Percentiles rank a stretch among this genome's conserved stretches.
Evolutionary conservation across 2,329 filamentous ascomycete species (phyloP).

Genomic region (Colletotrichum falcatum): DNA sequence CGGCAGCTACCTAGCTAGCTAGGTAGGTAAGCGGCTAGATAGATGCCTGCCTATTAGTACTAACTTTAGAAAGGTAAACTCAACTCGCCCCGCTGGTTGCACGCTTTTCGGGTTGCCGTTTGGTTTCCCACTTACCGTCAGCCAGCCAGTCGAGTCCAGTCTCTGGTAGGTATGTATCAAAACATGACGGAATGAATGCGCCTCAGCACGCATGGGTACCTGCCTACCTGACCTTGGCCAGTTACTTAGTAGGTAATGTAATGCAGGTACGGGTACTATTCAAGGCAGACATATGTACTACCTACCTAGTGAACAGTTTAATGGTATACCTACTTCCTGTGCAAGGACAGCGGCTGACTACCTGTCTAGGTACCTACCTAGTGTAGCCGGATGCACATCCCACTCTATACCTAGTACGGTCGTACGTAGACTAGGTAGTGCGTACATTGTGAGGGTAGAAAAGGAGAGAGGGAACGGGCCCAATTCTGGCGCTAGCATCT

Average conservation of each 20-base stretch:
- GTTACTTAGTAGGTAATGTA: not conserved
- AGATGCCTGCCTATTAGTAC: fast-evolving
- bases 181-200: not conserved
- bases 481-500: not conserved
- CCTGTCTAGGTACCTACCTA: too few species aligned
- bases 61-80: not conserved
- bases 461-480: constrained; percentile 8
- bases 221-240: too few species aligned
- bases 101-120: not conserved
- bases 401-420: not conserved
- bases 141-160: not conserved
- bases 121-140: not conserved
- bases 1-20: too few species aligned
- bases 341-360: too few species aligned
- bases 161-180: constrained; percentile 11
- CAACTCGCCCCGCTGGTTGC: not conserved
- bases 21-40: too few species aligned
- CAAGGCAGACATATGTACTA: too few species aligned
- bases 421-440: not conserved
- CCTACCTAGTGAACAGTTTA: too few species aligned
- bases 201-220: constrained; percentile 7
- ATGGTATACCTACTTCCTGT: too few species aligned
- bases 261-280: not conserved
- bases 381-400: constrained; percentile 7
- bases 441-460: not conserved